Conservation (phyloP, 306 rosid species). For the Abrus precatorius region DNA sequence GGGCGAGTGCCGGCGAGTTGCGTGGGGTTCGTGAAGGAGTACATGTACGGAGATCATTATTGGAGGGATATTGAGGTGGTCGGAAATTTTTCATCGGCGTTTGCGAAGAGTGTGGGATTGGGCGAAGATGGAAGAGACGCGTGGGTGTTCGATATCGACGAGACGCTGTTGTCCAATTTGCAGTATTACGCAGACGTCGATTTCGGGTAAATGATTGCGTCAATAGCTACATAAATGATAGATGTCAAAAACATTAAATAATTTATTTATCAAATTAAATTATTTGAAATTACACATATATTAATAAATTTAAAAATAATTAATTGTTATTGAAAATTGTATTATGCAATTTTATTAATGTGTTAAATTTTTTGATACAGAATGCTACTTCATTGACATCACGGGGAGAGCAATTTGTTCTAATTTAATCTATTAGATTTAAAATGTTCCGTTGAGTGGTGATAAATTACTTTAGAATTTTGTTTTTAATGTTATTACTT, state of each 20-base stretch:
- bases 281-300: too few species aligned
- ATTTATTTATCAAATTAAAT: too few species aligned
- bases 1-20: constrained; percentile 62
- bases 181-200: constrained; percentile 68
- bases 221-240: too few species aligned
- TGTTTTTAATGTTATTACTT: not conserved
- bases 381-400: not conserved
- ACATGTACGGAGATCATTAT: constrained; percentile 65
- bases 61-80: constrained; percentile 58
- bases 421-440: not conserved
- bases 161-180: constrained; percentile 76
- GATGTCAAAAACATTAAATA: too few species aligned
- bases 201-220: constrained; percentile 65
- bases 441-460: not conserved
- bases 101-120: constrained; percentile 51
- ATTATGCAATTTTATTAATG: too few species aligned
- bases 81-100: constrained; percentile 50
- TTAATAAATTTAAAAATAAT: too few species aligned
- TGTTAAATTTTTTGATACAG: too few species aligned
- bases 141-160: constrained; percentile 94
- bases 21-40: constrained; percentile 59
- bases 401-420: not conserved
- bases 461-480: not conserved
- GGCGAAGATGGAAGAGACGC: constrained; percentile 68
- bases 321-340: too few species aligned